Conservation (phyloP, 2,329 filamentous ascomycete species). For the Thelonectria rubi region DNA sequence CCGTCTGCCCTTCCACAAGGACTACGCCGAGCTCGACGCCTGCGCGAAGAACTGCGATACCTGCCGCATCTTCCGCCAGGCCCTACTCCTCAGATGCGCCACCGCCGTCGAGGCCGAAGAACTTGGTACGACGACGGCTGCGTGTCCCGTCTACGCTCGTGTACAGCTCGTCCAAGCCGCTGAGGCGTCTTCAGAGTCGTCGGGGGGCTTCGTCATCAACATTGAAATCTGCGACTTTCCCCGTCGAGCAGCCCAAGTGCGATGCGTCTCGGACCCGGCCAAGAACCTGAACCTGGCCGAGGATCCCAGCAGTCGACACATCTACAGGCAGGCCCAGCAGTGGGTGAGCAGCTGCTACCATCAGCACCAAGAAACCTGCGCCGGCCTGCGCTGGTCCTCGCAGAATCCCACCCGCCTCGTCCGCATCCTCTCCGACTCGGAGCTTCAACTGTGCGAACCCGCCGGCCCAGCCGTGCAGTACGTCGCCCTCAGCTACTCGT, state of each 20-base stretch:
- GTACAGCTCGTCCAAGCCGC: background rate
- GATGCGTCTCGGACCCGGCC: background rate
- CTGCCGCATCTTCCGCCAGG: slow-evolving; percentile 12
- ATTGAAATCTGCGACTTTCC: slow-evolving; percentile 8
- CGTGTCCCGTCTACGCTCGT: slow-evolving; percentile 5
- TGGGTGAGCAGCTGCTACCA: slow-evolving; percentile 6
- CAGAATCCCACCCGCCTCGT: slow-evolving; percentile 9
- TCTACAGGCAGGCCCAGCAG: background rate
- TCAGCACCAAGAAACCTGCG: background rate
- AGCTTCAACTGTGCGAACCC: slow-evolving; percentile 3
- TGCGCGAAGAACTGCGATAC: slow-evolving; percentile 3
- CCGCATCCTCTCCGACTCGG: slow-evolving; percentile 5
- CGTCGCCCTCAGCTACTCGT: slow-evolving; percentile 12
- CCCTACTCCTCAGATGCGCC: slow-evolving; percentile 8
- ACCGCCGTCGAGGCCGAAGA: background rate
- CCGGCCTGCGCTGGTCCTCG: slow-evolving; percentile 11
- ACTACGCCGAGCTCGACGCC: slow-evolving; percentile 2
- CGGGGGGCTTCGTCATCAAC: background rate
- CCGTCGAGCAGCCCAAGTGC: background rate
- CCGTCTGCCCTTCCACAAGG: slow-evolving; percentile 2
- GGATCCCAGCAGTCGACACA: background rate
- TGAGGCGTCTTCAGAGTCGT: background rate
- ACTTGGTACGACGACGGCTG: background rate
- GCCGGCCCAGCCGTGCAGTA: background rate
- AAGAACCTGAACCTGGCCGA: slow-evolving; percentile 4